Evolutionary conservation across 768 basidiomycete genomes (phyloP), one percentile per base, ranked within the genome.

Genomic region (Tricholoma saponaceum): DNA sequence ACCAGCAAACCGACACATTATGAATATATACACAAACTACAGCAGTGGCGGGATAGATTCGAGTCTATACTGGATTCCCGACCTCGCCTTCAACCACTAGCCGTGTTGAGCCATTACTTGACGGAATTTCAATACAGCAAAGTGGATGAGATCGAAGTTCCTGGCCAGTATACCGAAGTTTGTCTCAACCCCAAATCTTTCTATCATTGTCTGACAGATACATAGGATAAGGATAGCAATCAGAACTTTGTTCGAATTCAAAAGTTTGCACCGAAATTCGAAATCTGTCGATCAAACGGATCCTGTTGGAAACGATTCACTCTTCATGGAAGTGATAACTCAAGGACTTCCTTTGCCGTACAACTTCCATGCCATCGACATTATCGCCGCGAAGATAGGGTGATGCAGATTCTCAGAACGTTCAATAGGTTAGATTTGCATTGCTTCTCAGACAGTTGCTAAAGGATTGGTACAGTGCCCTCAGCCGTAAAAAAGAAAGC

Each of bases 111-210:
- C 62, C 94, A 95, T 72, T 97, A 95, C 73, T 77, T 99, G 64
- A 90, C 92, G 6, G 97, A 98, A 71, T 99, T 98, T 79, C 96
- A 98, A 64, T 95, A 98, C 71, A 87, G 86, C 67, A 97, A 95
- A 70, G 94, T 96, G 51, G 97, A 98, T 61, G 96, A 99, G 61
- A 92, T 99, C 37, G 95, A 99, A 67, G 85, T 99, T 51, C 95
- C 95, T n/a, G 97, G 97, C 6, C 97, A 99, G 71, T 99, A 99
- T 69, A 90, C 94, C 0, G 92, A 98, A 83, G 95, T 91, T n/a
- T 22, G 66, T 47, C 12, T 23, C 12, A 0, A 9, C 14, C n/a
- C 8, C 16, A 30, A 30, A 8, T 16, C 3, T 57, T 1, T 13
- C 30, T 32, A 51, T 28, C 23, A 50, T n/a, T 44, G 25, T 30